phyloP scores from a whole-genome alignment of 768 basidiomycete species.

The Botryobasidium botryosum region DNA sequence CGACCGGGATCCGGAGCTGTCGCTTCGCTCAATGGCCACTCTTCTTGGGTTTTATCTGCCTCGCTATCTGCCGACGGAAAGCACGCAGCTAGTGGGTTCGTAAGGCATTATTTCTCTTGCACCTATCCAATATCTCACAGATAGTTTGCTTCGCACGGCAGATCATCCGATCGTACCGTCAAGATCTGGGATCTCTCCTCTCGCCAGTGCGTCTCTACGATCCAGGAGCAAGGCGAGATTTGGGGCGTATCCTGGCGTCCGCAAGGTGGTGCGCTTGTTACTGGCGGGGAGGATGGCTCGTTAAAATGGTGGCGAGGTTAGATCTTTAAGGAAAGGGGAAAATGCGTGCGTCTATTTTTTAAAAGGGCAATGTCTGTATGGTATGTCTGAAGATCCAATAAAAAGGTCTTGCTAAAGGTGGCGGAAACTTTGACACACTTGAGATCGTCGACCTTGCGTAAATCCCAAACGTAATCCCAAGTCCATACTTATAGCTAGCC shows the following conservation, averaged over 20 bases:
- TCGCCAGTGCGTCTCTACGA: slow-evolving; percentile 55
- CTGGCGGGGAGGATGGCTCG: slow-evolving; percentile 55
- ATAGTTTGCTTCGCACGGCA: slow-evolving; percentile 16
- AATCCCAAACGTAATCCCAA: too few relatives aligned
- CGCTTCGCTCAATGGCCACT: slow-evolving; percentile 72
- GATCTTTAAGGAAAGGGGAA: too few relatives aligned
- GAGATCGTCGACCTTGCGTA: too few relatives aligned
- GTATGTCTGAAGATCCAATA: neutral
- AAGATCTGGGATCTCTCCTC: slow-evolving; percentile 77
- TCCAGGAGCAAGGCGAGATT: slow-evolving; percentile 64
- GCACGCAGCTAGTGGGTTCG: slow-evolving; percentile 66
- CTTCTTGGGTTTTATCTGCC: slow-evolving; percentile 77
- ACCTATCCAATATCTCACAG: neutral
- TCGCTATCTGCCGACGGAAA: slow-evolving; percentile 71
- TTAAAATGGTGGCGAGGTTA: slow-evolving; percentile 66
- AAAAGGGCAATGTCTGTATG: too few relatives aligned
- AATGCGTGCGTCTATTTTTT: too few relatives aligned
- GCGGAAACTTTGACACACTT: too few relatives aligned
- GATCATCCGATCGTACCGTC: slow-evolving; percentile 71
- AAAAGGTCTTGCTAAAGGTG: neutral
- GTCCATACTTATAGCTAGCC: too few relatives aligned
- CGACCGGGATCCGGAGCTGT: slow-evolving; percentile 57
- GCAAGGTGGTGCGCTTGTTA: slow-evolving; percentile 36
- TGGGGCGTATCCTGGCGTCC: slow-evolving; percentile 77
- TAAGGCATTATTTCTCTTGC: slow-evolving; percentile 7